These are phyloP conservation scores for Cryoendolithus antarcticus DNA, from an alignment of 2,329 filamentous ascomycete species.

Conservation along the genomic window DNA sequence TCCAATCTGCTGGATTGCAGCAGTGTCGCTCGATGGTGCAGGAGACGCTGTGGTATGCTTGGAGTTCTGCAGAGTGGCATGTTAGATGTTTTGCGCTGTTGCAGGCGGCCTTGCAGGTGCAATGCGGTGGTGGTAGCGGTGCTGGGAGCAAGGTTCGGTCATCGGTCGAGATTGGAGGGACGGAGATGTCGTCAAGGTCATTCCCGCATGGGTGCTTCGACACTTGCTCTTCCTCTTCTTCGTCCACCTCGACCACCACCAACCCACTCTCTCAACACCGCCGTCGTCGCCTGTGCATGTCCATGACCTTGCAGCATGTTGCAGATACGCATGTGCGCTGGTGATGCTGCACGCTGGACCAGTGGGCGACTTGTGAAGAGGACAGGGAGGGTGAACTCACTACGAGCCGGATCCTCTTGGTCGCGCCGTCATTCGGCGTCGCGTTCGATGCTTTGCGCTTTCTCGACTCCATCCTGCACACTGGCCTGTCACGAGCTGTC, in stretches of 20 bases:
- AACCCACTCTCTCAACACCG: slow-evolving; percentile 1
- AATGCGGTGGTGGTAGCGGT: slow-evolving; percentile 5
- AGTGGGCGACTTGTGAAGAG: background rate
- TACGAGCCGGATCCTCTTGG: slow-evolving; percentile 14
- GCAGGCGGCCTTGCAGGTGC: background rate
- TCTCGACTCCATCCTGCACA: slow-evolving; percentile 7
- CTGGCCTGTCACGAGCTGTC: no score
- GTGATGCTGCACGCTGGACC: background rate
- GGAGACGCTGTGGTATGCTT: slow-evolving; percentile 11
- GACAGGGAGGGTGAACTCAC: slow-evolving; percentile 3
- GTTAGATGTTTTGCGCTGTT: slow-evolving; percentile 8
- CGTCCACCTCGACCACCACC: slow-evolving; percentile 3
- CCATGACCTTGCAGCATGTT: slow-evolving; percentile 2
- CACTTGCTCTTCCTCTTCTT: slow-evolving; percentile 10
- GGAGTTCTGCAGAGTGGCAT: slow-evolving; percentile 16
- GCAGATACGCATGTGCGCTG: background rate
- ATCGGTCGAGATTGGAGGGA: slow-evolving; percentile 9
- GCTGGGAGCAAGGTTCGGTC: slow-evolving; percentile 8
- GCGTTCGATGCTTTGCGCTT: slow-evolving; percentile 45
- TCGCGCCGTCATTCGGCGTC: slow-evolving; percentile 38
- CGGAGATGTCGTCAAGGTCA: slow-evolving; percentile 15
- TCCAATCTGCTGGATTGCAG: slow-evolving; percentile 44
- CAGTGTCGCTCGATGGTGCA: slow-evolving; percentile 9
- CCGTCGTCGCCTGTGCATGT: background rate
- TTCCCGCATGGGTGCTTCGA: slow-evolving; percentile 13